Base-by-base conservation (phyloP, 495 filamentous ascomycete genomes). In the Neurospora tetraspora region DNA sequence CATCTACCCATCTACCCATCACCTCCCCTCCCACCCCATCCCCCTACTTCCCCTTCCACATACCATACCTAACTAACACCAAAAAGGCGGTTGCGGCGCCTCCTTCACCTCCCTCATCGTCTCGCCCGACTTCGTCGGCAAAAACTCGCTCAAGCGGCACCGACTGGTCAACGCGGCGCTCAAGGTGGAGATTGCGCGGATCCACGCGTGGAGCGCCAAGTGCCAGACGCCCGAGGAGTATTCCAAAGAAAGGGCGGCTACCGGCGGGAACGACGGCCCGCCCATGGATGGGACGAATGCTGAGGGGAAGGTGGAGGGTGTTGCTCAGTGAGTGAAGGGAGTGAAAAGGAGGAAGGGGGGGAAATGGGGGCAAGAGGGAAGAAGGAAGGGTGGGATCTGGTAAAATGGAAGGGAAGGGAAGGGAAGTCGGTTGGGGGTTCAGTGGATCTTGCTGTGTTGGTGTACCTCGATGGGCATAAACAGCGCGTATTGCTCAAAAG, bases 151-250 rank as follows among this genome's bases (percentile, higher is more conserved):
- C 20, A 93, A 93, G 71, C 89, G 94, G 18, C 93, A 98, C 83
- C 89, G 96, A 27, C 85, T 97, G 69, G 96, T 97, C 68, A 98
- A 99, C 82, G 87, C 88, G 3, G 90, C 89, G 8, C 82, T 99
- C 78, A 96, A 95, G 84, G 88, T 88, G n/a, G 96, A 99, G 85
- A 96, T 99, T 81, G 92, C 93, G 5, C 88, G 89, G 65, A 97
- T 99, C 71, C 96, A 99, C 85, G 96, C 96, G n/a, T 99, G 96
- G 96, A 95, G 93, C 72, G 93, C 96, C 34, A 97, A 94, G 83
- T 98, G 96, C 82, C 93, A 91, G 84, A 98, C 96, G 18, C 93
- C 94, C 2, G 95, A 94, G 80, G 93, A 99, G 84, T 98, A 92
- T 90, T 89, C 91, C 84, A 90, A 87, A 80, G 87, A 91, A 81